These are phyloP conservation scores for Komagataella kurtzmanii DNA, from an alignment of 805 yeast genomes.

Conservation along the genomic window DNA sequence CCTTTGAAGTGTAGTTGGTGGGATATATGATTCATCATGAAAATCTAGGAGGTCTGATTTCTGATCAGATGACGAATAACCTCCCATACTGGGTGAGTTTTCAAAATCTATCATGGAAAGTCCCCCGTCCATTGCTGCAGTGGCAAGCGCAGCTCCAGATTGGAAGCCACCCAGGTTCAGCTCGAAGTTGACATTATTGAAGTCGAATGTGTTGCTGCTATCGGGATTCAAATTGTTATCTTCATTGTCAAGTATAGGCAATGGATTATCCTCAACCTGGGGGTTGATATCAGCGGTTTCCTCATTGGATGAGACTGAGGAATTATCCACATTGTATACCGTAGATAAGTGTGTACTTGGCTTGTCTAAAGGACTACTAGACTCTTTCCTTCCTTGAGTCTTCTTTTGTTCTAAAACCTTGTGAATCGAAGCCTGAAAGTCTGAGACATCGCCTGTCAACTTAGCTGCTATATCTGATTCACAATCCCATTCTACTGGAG, in stretches of 20 bases:
- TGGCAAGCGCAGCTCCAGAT: constrained; percentile 17
- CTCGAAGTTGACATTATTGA: constrained; percentile 4
- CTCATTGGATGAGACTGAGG: neutral
- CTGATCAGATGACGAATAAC: neutral
- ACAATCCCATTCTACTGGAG: constrained; percentile 30
- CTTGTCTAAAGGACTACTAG: neutral
- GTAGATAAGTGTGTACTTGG: neutral
- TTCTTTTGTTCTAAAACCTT: constrained; percentile 21
- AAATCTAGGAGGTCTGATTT: neutral
- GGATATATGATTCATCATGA: neutral
- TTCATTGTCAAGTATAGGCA: neutral
- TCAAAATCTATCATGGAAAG: constrained; percentile 17
- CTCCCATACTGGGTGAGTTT: neutral
- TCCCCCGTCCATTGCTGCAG: constrained; percentile 17
- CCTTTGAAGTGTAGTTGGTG: neutral
- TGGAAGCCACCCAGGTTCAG: constrained; percentile 15
- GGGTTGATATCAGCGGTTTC: neutral
- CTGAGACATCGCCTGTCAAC: constrained; percentile 12
- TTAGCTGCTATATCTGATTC: constrained; percentile 29
- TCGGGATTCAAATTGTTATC: neutral
- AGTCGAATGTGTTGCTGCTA: constrained; percentile 5
- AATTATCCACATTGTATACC: neutral
- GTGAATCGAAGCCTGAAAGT: constrained; percentile 14
- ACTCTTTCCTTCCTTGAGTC: neutral
- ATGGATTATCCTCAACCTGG: neutral